A percentile compares a stretch with the other conserved stretches of the same genome.
phyloP scores from a whole-genome alignment of 176 grass and related monocot species.

The Carex kokanica region DNA sequence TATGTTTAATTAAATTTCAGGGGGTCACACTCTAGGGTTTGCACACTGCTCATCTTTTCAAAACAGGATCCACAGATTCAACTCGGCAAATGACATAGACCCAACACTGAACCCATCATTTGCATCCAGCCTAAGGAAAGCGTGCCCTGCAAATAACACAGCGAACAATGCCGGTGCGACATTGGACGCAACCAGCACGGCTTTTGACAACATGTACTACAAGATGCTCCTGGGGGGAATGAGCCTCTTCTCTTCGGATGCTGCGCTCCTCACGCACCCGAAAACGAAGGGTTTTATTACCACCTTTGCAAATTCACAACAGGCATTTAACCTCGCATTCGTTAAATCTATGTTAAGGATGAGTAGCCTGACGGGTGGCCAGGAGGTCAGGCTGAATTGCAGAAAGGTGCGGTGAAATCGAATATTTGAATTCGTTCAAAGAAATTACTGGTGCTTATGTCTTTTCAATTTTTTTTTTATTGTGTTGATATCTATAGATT shows the following conservation, averaged over 20 bases:
- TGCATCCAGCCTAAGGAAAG: slow-evolving; percentile 47
- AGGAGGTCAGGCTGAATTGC: slow-evolving; percentile 78
- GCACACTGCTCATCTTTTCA: slow-evolving; percentile 94
- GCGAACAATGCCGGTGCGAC: slow-evolving; percentile 39
- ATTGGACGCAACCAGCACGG: slow-evolving; percentile 52
- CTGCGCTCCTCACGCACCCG: slow-evolving; percentile 67
- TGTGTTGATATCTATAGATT: slow-evolving; percentile 26
- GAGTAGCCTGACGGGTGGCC: slow-evolving; percentile 51
- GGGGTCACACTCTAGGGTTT: slow-evolving; percentile 86
- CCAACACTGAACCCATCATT: slow-evolving; percentile 58
- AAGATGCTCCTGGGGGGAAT: slow-evolving; percentile 54
- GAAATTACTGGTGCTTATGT: neutral
- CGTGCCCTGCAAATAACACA: slow-evolving; percentile 70
- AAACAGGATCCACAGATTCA: slow-evolving; percentile 51
- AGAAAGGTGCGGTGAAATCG: slow-evolving; percentile 30
- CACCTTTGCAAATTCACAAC: slow-evolving; percentile 52
- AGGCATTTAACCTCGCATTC: slow-evolving; percentile 55
- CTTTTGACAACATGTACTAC: slow-evolving; percentile 88
- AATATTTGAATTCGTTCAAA: neutral
- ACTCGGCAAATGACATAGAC: slow-evolving; percentile 32
- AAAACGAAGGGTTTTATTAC: slow-evolving; percentile 52
- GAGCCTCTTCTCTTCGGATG: slow-evolving; percentile 64
- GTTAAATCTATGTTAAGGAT: slow-evolving; percentile 72
- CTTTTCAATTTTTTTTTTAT: neutral
- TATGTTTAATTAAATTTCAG: slow-evolving; percentile 4